Conservation (phyloP, 2,329 filamentous ascomycete genomes). For the Akanthomyces lecanii region DNA sequence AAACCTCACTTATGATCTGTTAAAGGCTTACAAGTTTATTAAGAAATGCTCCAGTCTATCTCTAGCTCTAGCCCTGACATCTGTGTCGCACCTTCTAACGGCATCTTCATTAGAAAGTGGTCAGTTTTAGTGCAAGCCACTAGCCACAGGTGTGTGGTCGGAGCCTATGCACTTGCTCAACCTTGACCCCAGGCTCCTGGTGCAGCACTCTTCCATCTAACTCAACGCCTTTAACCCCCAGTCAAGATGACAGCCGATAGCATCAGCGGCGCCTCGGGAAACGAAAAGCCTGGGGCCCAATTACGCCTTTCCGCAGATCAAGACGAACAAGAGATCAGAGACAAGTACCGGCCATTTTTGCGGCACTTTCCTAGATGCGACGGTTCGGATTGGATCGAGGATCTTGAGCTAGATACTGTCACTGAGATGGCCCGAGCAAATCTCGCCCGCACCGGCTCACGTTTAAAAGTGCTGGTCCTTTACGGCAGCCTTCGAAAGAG, state of each 20-base stretch:
- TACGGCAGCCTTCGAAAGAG: slow-evolving; percentile 54
- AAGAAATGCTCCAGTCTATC: too few relatives aligned
- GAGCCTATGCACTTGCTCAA: too few relatives aligned
- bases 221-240: slow-evolving; percentile 36
- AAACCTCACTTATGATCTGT: too few relatives aligned
- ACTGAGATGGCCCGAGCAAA: background rate
- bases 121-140: too few relatives aligned
- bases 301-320: background rate
- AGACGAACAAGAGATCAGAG: background rate
- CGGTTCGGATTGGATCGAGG: background rate
- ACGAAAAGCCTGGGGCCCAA: background rate
- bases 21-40: too few relatives aligned
- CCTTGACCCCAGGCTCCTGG: too few relatives aligned
- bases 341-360: background rate
- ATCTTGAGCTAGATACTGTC: background rate
- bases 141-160: too few relatives aligned
- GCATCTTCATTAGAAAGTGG: too few relatives aligned
- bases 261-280: background rate
- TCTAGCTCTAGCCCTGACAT: too few relatives aligned
- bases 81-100: too few relatives aligned
- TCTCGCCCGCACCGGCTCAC: background rate
- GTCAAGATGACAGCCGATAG: background rate
- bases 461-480: slow-evolving; percentile 43
- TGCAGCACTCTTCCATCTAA: too few relatives aligned
- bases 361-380: background rate